Evolutionary conservation across 2,329 filamentous ascomycete species (phyloP), one percentile per base, ranked within the genome.

Genomic region (Fusarium anguioides): DNA sequence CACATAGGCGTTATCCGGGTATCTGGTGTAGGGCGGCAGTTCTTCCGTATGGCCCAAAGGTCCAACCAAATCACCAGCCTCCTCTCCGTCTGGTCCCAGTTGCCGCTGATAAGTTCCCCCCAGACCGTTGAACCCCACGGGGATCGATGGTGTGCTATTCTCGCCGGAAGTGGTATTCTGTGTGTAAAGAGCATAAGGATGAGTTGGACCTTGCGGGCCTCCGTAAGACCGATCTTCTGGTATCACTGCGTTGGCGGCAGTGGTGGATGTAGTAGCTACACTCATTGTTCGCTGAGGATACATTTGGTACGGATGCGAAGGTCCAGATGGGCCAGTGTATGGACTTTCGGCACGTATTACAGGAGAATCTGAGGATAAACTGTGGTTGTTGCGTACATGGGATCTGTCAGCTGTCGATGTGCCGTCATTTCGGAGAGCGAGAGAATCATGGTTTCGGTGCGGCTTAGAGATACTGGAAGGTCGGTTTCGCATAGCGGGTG

Each of bases 11-110:
- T 93, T 91, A 50, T 96, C 92, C 4, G 94, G 93, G 77, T 96
- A 97, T 76, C 93, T 86, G 15, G 93, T 92, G 75, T 98, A 98
- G 1, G 95, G 95, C 14, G 95, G 95, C 18, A 97, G 81, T 76
- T 97, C 93, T 78, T 98, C 95, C 2, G 91, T 90, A 75, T 97
- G 94, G 2, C 94, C 94, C 73, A 97, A 89, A 1, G 91, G 92
- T 2, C 94, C 94, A 49, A 97, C 90, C 52, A 97, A 87, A 75
- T 94, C 94, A 44, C 91, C 93, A n/a, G 87, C 82, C 71, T 97
- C 94, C 78, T 97, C 93, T 50, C 93, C 93, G 56, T 94, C 91
- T 0, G 92, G 90, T 0, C 91, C 92, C 49, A 93, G 79, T 49
- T 90, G 88, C 64, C 91, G 83, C 73, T 90, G 91, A 71, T 94